Conservation (phyloP, 2,329 filamentous ascomycete genomes). For the Aureobasidium lini region DNA sequence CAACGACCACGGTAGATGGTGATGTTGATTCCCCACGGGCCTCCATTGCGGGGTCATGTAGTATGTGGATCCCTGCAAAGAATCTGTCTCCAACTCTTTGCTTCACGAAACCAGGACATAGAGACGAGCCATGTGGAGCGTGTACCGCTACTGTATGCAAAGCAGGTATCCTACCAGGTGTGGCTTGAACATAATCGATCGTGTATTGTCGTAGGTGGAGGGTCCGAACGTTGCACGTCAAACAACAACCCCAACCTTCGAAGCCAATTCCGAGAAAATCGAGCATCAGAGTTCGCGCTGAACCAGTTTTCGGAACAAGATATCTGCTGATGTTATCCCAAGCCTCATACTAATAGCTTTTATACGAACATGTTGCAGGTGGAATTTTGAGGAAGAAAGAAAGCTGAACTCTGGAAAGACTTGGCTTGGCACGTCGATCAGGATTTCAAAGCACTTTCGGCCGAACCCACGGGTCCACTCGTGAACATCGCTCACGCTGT, state of each 20-base stretch:
- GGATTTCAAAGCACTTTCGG: background rate
- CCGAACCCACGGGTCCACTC: background rate
- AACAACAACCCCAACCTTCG: background rate
- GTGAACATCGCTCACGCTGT: background rate
- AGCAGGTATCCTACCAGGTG: background rate
- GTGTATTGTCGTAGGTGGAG: background rate
- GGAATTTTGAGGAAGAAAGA: background rate
- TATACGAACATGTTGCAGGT: background rate
- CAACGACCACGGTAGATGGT: background rate
- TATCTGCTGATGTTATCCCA: background rate
- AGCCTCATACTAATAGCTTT: background rate
- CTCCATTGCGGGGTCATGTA: constrained; percentile 1
- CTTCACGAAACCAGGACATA: background rate
- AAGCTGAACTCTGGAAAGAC: background rate
- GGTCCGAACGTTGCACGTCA: background rate
- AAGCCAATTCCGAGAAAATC: background rate
- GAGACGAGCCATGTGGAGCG: constrained; percentile 3
- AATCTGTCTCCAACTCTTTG: background rate
- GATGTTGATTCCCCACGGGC: background rate
- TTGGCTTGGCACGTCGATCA: background rate
- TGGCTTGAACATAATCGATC: background rate
- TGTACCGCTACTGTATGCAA: background rate
- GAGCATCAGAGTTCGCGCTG: background rate
- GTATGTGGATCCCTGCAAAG: constrained; percentile 2
- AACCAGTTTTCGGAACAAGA: background rate